Base-by-base conservation (phyloP, 768 basidiomycete species). In the Kwoniella pini region DNA sequence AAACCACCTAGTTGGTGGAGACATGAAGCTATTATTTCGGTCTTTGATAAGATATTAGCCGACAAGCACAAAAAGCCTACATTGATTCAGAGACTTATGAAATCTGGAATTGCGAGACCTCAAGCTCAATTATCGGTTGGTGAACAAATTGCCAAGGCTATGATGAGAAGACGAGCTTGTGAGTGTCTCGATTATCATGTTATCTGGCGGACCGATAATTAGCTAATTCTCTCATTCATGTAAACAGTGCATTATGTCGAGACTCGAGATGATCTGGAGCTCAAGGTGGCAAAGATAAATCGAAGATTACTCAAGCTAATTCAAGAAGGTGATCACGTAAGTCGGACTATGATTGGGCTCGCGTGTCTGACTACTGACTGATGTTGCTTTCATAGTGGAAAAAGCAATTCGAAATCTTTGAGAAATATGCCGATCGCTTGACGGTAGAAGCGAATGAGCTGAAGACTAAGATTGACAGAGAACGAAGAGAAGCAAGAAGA, bases 1-100 rank as follows among this genome's bases (percentile, higher is more conserved):
- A 88, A 90, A 71, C 82, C 90, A 38, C 93, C 93, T 0, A 87
- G 87, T 65, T 96, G 93, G 93, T 96, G 92, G 92, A 87, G 91
- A 70, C 90, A 89, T 30, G 90, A 89, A 2, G 86, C 88, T 48
- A 89, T 95, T 69, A 89, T 96, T 54, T 87, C 89, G 68, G 92
- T 91, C 12, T 92, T 96, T 63, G 92, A 95, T 75, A 82, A 82
- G 46, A 90, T 95, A 36, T 82, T 96, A 55, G 86, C 88, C 65
- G 89, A 94, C 71, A 90, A 91, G 89, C 86, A 87, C 77, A 94
- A 91, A 81, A 93, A 89, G 70, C 93, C 92, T 3, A 89, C 89
- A 0, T 80, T 96, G 51, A 81, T 95, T 65, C 90, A 90, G 77
- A 86, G 93, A 54, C 84, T 96, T 73, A 87, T 86, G 70, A 85